Conservation (phyloP, 1,284 basidiomycete species). For the Macrocystidia cucumis region DNA sequence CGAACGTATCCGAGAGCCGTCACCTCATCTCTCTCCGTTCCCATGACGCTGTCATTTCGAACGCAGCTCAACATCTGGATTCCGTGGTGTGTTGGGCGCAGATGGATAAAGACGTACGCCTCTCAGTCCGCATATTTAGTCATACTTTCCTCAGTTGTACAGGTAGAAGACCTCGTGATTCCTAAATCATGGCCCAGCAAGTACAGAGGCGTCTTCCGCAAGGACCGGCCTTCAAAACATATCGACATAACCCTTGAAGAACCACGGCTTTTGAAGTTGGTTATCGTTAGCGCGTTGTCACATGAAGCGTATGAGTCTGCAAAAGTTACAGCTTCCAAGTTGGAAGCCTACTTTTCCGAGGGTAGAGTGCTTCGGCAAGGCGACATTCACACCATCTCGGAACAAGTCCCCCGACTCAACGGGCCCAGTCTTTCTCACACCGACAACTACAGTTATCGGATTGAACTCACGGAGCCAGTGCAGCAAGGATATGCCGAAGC, state of each 20-base stretch:
- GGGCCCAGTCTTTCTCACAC: constrained; percentile 9
- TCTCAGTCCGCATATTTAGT: neutral
- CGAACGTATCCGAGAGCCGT: too few relatives aligned
- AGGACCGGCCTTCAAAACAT: constrained; percentile 4
- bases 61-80: constrained; percentile 4
- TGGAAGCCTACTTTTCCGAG: constrained; percentile 35
- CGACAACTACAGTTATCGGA: constrained; percentile 25
- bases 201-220: constrained; percentile 19
- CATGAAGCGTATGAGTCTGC: constrained; percentile 32
- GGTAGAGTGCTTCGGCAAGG: constrained; percentile 43
- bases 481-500: constrained; percentile 56
- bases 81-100: constrained; percentile 25
- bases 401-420: constrained; percentile 13
- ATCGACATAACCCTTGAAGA: constrained; percentile 16
- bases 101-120: constrained; percentile 16
- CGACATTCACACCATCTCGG: constrained; percentile 26
- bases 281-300: constrained; percentile 41
- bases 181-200: constrained; percentile 20
- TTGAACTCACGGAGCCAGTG: constrained; percentile 61
- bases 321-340: constrained; percentile 18
- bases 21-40: too few relatives aligned
- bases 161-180: constrained; percentile 23
- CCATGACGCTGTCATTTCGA: too few relatives aligned
- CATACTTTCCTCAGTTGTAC: constrained; percentile 2
- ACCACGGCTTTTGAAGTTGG: constrained; percentile 26